Percentiles rank a stretch among this genome's conserved stretches.
Conservation (phyloP, 2,329 filamentous ascomycete genomes). For the Neofusicoccum umdonicola region DNA sequence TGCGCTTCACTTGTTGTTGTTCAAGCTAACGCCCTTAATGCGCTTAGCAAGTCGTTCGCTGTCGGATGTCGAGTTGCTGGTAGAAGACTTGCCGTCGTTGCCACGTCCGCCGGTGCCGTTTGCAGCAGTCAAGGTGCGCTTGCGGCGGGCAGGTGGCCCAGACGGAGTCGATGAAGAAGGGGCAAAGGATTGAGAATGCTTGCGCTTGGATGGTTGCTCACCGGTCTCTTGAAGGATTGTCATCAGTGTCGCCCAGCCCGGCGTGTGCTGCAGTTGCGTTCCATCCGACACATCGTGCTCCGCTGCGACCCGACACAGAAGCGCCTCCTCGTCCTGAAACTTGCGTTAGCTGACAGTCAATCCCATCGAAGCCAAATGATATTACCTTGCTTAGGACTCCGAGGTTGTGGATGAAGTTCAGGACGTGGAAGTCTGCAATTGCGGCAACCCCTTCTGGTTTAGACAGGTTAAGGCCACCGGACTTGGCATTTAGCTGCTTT, state of each 20-base stretch:
- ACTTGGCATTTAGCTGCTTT: conserved; percentile 64
- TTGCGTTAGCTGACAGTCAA: conserved; percentile 18
- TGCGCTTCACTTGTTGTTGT: conserved; percentile 15
- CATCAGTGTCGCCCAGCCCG: conserved; percentile 91
- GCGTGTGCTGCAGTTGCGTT: conserved; percentile 78
- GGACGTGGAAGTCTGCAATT: conserved; percentile 89
- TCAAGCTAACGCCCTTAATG: conserved; percentile 61
- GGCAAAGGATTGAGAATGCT: conserved; percentile 21
- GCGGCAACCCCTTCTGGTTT: conserved; percentile 63
- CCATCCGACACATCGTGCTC: conserved; percentile 77
- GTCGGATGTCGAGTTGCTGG: conserved; percentile 36
- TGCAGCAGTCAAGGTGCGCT: conserved; percentile 5
- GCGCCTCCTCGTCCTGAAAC: conserved; percentile 77
- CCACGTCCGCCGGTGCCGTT: conserved; percentile 2
- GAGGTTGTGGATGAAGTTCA: conserved; percentile 81
- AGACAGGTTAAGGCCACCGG: conserved; percentile 52
- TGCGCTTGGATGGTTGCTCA: conserved; percentile 86
- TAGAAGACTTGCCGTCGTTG: conserved; percentile 9
- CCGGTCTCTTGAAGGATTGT: conserved; percentile 85
- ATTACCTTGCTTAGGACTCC: conserved; percentile 79
- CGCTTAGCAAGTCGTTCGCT: conserved; percentile 63
- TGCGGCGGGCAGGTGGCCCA: conserved; percentile 24
- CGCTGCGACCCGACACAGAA: conserved; percentile 82
- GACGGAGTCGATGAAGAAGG: conserved; percentile 17
- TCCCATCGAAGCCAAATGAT: background rate